A percentile compares a stretch with the other conserved stretches of the same genome.
Conservation (phyloP, 2,329 filamentous ascomycete genomes). For the Alternaria hordeiaustralica region DNA sequence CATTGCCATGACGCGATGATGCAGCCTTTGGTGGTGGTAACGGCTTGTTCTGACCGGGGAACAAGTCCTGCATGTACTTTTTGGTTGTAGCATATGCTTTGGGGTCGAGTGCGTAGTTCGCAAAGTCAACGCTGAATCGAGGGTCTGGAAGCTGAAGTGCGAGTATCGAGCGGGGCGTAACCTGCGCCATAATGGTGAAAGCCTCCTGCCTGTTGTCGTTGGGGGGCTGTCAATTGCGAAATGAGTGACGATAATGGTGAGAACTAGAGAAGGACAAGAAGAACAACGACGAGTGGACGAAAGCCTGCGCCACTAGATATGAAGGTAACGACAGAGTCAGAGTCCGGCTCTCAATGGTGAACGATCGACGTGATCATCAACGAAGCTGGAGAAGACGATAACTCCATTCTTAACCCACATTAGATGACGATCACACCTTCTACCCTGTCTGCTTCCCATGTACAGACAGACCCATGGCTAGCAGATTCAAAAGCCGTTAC, state of each 20-base stretch:
- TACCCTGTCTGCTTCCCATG: slow-evolving; percentile 1
- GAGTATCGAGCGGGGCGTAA: slow-evolving; percentile 20
- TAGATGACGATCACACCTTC: neutral
- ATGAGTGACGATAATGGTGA: neutral
- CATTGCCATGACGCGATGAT: neutral
- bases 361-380: neutral
- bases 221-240: neutral
- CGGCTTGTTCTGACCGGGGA: slow-evolving; percentile 13
- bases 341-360: slow-evolving; percentile 10
- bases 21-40: neutral
- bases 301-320: slow-evolving; percentile 6
- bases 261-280: neutral
- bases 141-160: slow-evolving; percentile 31
- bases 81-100: slow-evolving; percentile 6
- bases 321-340: slow-evolving; percentile 3
- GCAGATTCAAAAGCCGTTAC: slow-evolving; percentile 10
- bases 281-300: neutral
- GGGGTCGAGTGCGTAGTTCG: slow-evolving; percentile 15
- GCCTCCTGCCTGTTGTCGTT: neutral
- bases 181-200: slow-evolving; percentile 20
- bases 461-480: slow-evolving; percentile 5
- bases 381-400: slow-evolving; percentile 6
- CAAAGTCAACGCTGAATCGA: slow-evolving; percentile 32
- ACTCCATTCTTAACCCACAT: slow-evolving; percentile 1
- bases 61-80: slow-evolving; percentile 10